Base-by-base conservation (phyloP, 2,329 filamentous ascomycete species). In the Conoideocrella luteorostrata region DNA sequence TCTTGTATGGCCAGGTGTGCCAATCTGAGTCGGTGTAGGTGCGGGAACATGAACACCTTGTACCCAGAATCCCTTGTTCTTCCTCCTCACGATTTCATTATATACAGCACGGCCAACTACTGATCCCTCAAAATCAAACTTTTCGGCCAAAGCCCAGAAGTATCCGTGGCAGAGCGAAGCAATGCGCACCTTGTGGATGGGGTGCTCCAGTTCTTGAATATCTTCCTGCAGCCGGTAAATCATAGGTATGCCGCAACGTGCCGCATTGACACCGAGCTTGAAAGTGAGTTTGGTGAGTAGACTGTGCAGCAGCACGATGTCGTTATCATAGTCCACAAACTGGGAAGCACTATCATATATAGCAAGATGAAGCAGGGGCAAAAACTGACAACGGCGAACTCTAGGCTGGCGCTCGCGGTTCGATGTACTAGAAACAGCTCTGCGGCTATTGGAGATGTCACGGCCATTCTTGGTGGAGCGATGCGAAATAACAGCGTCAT, bases 111-210 rank as follows among this genome's bases (percentile, higher is more conserved):
- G 74, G 7, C 88, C 89, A 15, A 86, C 74, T 0, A 74, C 70
- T 0, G 84, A 82, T 6, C 72, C 72, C 43, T 90, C 84, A 48
- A 94, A 83, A 36, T 86, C 78, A 49, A 95, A 90, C 44, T 79
- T 82, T 46, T 90, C 83, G 4, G 78, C 81, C 48, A 96, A 60
- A 1, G 80, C 77, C 84, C 86, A 91, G 46, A 96, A 81, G 62
- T 96, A 96, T 7, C 88, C 90, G 57, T 95, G 87, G 40, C 91
- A 87, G 45, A 97, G 69, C 57, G 86, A 89, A 23, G 86, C 88
- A 34, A 94, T 71, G 34, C 87, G 84, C 30, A 95, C 78, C 58
- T 91, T 93, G 23, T 83, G 77, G 33, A 79, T 62, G 0, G 84
- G 80, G 20, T 76, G 75, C 37, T 82, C 79, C 3, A 82, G 71